Base-by-base conservation (phyloP, 768 basidiomycete species). In the Leccinum arenicola region DNA sequence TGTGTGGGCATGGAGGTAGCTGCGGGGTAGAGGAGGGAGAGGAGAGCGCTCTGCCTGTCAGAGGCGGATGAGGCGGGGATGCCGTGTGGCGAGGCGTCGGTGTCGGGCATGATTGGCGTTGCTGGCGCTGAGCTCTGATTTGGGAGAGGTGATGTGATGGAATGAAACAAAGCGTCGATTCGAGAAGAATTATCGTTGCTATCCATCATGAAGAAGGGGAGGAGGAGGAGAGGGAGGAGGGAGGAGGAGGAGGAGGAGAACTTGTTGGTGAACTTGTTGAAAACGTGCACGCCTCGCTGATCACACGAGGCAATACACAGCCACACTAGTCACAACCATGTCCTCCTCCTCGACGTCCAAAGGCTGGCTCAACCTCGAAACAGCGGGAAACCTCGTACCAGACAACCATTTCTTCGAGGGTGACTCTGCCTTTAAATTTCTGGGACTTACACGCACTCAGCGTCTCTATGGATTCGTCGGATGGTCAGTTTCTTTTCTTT, bases 361-460 rank as follows among this genome's bases (percentile, higher is more conserved):
- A 77, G 91, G 91, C 66, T 94, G 91, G 91, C 82, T 93, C 71
- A 93, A 94, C 69, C 84, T 94, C 67, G 91, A 93, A 66, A 67
- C 87, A 4, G 88, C 82, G 15, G 78, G 77, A 10, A 78, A 76
- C 55, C 73, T 80, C 52, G 81, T 91, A 38, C 87, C 91, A 6
- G 91, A 93, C 67, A 87, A 83, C 40, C 86, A 88, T 62, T 88
- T 89, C 75, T 93, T 93, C 61, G 91, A 95, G 75, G 89, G 92
- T 27, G 91, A 94, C 67, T 89, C 93, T 12, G 93, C 94, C 7
- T 96, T 93, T 80, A 82, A 81, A 58, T 86, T 85, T 59, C 79
- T 97, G 11, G 86, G 86, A 3, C 77, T 96, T 55, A 89, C 93
- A 38, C 81, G 87, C 64, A 91, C 82, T 17, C 88, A 93, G 65